phyloP scores from a whole-genome alignment of 352 stramenopile genomes.

The Lagenidium giganteum region DNA sequence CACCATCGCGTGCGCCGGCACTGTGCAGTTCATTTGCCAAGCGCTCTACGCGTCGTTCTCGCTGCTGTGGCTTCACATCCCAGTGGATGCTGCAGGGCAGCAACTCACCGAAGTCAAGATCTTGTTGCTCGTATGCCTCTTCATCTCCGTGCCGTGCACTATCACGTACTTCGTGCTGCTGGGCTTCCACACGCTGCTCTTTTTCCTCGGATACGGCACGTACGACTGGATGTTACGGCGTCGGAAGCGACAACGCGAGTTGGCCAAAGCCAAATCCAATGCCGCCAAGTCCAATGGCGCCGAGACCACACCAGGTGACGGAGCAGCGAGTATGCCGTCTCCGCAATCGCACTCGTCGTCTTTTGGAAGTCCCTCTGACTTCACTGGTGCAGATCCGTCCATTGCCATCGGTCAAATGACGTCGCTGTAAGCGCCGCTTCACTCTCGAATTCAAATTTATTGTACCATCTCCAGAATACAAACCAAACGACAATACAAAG shows the following conservation, averaged over 20 bases:
- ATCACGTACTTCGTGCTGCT: constrained; percentile 85
- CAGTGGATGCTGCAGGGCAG: constrained; percentile 14
- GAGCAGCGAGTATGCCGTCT: too few species aligned
- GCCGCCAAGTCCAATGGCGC: too few species aligned
- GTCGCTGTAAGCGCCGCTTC: too few species aligned
- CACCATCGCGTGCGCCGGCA: constrained; percentile 64
- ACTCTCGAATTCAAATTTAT: too few species aligned
- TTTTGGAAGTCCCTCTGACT: too few species aligned
- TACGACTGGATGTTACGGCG: constrained; percentile 87
- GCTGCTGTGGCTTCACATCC: constrained; percentile 50
- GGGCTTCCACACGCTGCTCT: constrained; percentile 77
- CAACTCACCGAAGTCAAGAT: constrained; percentile 30
- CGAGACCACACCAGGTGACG: too few species aligned
- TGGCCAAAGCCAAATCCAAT: too few species aligned
- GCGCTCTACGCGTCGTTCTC: constrained; percentile 39
- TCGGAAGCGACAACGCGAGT: constrained; percentile 59
- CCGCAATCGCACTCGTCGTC: too few species aligned
- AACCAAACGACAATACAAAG: too few species aligned
- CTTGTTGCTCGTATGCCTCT: constrained; percentile 44
- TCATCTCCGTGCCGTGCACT: constrained; percentile 73
- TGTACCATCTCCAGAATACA: too few species aligned
- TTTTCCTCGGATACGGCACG: constrained; percentile 75
- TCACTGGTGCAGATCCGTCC: too few species aligned
- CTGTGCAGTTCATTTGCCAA: constrained; percentile 65
- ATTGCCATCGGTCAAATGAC: too few species aligned